Percentiles rank a stretch among this genome's conserved stretches.
Conservation (phyloP, 257 asterid species). For the Solanum peruvianum region DNA sequence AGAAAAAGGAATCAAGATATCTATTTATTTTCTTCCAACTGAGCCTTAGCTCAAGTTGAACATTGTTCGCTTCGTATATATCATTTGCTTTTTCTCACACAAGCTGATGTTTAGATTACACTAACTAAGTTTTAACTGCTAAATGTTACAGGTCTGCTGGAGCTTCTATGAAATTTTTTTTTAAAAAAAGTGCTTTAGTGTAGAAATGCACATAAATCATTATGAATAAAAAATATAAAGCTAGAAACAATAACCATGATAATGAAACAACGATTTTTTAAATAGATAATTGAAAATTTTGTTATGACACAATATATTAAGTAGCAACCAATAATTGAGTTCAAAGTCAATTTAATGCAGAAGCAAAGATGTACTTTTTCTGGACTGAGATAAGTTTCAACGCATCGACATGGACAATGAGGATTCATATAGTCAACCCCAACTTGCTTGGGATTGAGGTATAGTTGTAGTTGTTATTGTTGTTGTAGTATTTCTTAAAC, state of each 20-base stretch:
- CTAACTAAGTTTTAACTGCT: neutral
- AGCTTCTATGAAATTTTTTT: neutral
- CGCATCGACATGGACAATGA: neutral
- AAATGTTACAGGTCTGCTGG: neutral
- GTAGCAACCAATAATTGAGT: neutral
- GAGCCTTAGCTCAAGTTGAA: neutral
- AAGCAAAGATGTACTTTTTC: neutral
- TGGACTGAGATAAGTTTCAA: neutral
- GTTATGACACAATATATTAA: neutral
- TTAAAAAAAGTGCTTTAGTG: neutral
- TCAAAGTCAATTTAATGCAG: neutral
- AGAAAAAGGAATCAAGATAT: neutral
- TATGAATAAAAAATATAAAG: neutral
- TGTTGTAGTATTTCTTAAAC: neutral
- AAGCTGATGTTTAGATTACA: neutral
- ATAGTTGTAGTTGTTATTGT: neutral
- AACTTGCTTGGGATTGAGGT: neutral
- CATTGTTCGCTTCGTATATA: neutral
- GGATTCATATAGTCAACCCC: neutral
- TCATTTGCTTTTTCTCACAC: neutral
- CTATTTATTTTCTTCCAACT: neutral
- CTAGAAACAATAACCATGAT: neutral
- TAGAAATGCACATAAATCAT: neutral
- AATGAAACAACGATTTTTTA: neutral
- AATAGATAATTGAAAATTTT: neutral